These are phyloP conservation scores for Fusarium anguioides DNA, from an alignment of 2,329 filamentous ascomycete species.

Conservation along the genomic window DNA sequence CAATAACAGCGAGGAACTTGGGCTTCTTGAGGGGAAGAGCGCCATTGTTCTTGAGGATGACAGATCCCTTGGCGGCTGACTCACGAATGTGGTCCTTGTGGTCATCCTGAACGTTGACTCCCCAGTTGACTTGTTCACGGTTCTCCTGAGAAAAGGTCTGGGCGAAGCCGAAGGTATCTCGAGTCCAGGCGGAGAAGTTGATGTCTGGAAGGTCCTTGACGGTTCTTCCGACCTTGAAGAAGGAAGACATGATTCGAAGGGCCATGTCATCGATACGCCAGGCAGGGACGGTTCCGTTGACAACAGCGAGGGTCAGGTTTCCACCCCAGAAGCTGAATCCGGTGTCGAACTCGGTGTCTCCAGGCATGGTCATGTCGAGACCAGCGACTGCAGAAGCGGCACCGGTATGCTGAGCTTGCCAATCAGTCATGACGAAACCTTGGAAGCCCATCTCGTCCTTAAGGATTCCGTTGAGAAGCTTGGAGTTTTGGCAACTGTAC, in stretches of 20 bases:
- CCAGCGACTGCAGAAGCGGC: constrained; percentile 75
- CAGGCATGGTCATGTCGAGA: constrained; percentile 90
- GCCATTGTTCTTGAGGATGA: constrained; percentile 88
- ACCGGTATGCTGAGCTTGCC: constrained; percentile 79
- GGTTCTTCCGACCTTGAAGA: constrained; percentile 72
- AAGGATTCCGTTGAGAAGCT: constrained; percentile 78
- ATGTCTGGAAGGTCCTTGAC: constrained; percentile 62
- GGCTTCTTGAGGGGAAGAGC: constrained; percentile 82
- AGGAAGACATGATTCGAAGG: constrained; percentile 80
- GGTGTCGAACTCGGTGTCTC: constrained; percentile 81
- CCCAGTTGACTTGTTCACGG: constrained; percentile 77
- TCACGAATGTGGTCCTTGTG: constrained; percentile 80
- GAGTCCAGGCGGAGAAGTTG: constrained; percentile 92
- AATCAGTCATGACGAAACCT: constrained; percentile 84
- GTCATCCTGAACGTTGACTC: constrained; percentile 83
- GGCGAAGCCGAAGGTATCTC: constrained; percentile 76
- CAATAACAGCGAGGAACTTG: constrained; percentile 80
- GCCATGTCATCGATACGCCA: constrained; percentile 94
- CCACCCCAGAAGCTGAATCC: constrained; percentile 82
- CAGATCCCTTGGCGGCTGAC: constrained; percentile 81
- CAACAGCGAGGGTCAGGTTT: constrained; percentile 86
- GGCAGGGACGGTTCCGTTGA: constrained; percentile 89
- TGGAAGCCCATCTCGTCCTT: constrained; percentile 86
- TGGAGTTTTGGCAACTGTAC: constrained; percentile 82
- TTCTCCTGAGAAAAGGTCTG: constrained; percentile 72